Conservation (phyloP, 768 basidiomycete species). For the Boletus reticuloceps region DNA sequence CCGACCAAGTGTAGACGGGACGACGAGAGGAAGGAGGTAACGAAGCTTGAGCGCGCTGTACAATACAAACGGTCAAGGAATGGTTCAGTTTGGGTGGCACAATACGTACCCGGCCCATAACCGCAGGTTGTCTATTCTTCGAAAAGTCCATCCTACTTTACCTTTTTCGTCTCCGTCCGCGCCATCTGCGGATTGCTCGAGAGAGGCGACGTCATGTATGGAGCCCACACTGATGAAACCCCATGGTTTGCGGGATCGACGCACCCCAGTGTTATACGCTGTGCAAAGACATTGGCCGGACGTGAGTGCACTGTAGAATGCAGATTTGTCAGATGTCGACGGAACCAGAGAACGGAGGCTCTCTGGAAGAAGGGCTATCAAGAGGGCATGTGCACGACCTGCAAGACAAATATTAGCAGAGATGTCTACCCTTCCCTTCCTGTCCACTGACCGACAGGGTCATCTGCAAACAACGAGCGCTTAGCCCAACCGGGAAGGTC, state of each 20-base stretch:
- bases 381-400: conserved; percentile 67
- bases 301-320: conserved; percentile 55
- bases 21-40: conserved; percentile 68
- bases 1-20: conserved; percentile 42
- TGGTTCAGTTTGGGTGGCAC: neutral
- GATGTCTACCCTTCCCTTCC: neutral
- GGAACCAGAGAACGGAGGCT: conserved; percentile 44
- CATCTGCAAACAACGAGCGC: conserved; percentile 48
- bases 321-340: conserved; percentile 28
- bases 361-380: conserved; percentile 59
- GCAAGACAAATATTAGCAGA: conserved; percentile 2
- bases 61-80: neutral
- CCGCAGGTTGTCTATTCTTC: conserved; percentile 81
- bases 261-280: conserved; percentile 78
- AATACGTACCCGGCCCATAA: conserved; percentile 77
- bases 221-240: conserved; percentile 77
- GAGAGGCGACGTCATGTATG: conserved; percentile 74
- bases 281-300: conserved; percentile 80
- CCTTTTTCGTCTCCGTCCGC: conserved; percentile 38
- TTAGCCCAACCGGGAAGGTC: conserved; percentile 80
- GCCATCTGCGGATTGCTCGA: conserved; percentile 50
- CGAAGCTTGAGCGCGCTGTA: conserved; percentile 76
- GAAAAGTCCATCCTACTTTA: conserved; percentile 77
- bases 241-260: conserved; percentile 82
- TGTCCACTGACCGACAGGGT: conserved; percentile 54